Base-by-base conservation (phyloP, 129 eudicot species). In the Flaveria ramosissima region DNA sequence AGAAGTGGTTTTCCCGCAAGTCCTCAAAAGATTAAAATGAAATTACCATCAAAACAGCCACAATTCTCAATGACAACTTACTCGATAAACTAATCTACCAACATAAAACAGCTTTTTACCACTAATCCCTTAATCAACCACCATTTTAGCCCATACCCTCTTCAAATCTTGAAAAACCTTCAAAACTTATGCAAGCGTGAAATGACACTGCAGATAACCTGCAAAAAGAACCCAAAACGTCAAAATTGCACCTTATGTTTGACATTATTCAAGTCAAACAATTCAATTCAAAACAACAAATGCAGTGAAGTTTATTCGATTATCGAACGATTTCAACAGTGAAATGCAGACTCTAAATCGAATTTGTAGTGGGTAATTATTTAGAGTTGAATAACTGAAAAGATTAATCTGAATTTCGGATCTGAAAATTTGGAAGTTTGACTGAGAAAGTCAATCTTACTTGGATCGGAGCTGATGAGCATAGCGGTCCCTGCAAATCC, bases 401-500 rank as follows among this genome's bases (percentile, higher is more conserved):
- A 5, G 7, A 26, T 27, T 24, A 9, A 78, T 48, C 17, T 5
- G 26, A 50, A 70, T 15, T 69, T 80, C 13, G 46, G 23, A 42
- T 30, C 23, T 9, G 4, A 42, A 79, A 48, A 61, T 2, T 3
- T 19, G 30, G 42, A 15, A 19, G 65, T 63, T 79, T 42, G 46
- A 79, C 42, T 26, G 2, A 26, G 13, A 19, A 19, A 57, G 42
- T 61, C 9, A 1, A 14, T 63, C 86, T 84, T 91, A 95, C 99
- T 95, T 48, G 99, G 99, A 60, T 95, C 99, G 66, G 99, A 81
- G 81, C 24, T 80, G 55, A 95, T 82, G 53, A 95, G 90, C 99
- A 95, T 89, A 16, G 99, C 99, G 8, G 99, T 95, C 68, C 99
- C 99, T n/a, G 90, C 97, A 72, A 95, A 95, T 3, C 94, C 91